These are phyloP conservation scores for Epichloe festucae DNA, from an alignment of 2,329 filamentous ascomycete species.

Conservation along the genomic window DNA sequence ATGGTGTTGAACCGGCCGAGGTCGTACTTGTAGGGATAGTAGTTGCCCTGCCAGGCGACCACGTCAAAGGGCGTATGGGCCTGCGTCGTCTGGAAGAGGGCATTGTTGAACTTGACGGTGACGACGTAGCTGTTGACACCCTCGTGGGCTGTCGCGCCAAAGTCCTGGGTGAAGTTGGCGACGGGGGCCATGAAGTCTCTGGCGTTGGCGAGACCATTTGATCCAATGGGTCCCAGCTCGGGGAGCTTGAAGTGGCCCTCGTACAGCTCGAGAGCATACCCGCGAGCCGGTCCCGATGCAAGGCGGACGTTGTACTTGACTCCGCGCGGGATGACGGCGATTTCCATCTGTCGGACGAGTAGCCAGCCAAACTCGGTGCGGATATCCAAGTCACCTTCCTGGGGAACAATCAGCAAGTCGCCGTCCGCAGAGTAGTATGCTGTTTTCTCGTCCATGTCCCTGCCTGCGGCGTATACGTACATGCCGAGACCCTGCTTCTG, in stretches of 20 bases:
- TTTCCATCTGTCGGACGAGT: slow-evolving; percentile 66
- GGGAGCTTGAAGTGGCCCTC: slow-evolving; percentile 60
- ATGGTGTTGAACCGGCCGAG: slow-evolving; percentile 65
- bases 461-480: slow-evolving; percentile 66
- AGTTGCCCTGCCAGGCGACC: slow-evolving; percentile 70
- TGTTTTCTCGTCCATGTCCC: slow-evolving; percentile 58
- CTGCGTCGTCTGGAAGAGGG: slow-evolving; percentile 51
- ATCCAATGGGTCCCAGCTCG: slow-evolving; percentile 60
- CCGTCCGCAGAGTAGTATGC: slow-evolving; percentile 81
- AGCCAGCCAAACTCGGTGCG: slow-evolving; percentile 65
- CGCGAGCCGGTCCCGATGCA: slow-evolving; percentile 46
- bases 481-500: slow-evolving; percentile 71
- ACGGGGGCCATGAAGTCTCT: slow-evolving; percentile 65
- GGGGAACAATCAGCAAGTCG: slow-evolving; percentile 63
- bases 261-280: slow-evolving; percentile 66
- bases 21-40: slow-evolving; percentile 74
- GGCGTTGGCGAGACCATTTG: slow-evolving; percentile 60
- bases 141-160: slow-evolving; percentile 25
- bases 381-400: slow-evolving; percentile 62
- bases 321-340: slow-evolving; percentile 62
- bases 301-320: slow-evolving; percentile 62
- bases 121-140: slow-evolving; percentile 27
- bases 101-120: slow-evolving; percentile 51
- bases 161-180: slow-evolving; percentile 53
- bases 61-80: slow-evolving; percentile 66